These are phyloP conservation scores for Pholiota adiposa DNA, from an alignment of 1,284 basidiomycete genomes.

Conservation along the genomic window DNA sequence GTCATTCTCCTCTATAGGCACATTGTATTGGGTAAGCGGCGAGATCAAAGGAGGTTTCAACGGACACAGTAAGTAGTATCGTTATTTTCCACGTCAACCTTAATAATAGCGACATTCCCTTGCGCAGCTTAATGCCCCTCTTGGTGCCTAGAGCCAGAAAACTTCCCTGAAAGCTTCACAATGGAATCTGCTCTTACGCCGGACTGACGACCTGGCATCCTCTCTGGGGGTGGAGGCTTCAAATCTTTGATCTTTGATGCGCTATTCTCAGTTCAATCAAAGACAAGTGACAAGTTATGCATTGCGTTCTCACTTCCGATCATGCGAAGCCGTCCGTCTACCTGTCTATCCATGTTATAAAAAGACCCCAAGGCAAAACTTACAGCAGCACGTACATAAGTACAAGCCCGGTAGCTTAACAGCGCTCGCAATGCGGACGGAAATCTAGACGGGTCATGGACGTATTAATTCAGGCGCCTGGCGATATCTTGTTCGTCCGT, in stretches of 20 bases:
- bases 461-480: not conserved
- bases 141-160: not conserved
- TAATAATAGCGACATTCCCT: not conserved
- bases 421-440: not conserved
- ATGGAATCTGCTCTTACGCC: constrained; percentile 1
- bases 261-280: not conserved
- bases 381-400: too few species aligned
- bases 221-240: not conserved
- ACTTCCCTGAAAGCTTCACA: not conserved
- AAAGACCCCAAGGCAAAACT: too few species aligned
- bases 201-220: not conserved
- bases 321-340: not conserved
- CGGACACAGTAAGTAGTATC: not conserved
- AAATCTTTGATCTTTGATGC: not conserved
- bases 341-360: too few species aligned
- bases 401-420: too few species aligned
- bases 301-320: not conserved
- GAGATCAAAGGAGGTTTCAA: not conserved
- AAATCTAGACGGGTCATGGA: too few species aligned
- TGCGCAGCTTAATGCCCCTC: not conserved
- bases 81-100: too few species aligned
- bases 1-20: not conserved
- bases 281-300: not conserved
- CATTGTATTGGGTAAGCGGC: not conserved
- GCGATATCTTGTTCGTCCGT: too few species aligned